A percentile compares a stretch with the other conserved stretches of the same genome.
phyloP scores from a whole-genome alignment of 306 rosid genomes.

The Vicia villosa region DNA sequence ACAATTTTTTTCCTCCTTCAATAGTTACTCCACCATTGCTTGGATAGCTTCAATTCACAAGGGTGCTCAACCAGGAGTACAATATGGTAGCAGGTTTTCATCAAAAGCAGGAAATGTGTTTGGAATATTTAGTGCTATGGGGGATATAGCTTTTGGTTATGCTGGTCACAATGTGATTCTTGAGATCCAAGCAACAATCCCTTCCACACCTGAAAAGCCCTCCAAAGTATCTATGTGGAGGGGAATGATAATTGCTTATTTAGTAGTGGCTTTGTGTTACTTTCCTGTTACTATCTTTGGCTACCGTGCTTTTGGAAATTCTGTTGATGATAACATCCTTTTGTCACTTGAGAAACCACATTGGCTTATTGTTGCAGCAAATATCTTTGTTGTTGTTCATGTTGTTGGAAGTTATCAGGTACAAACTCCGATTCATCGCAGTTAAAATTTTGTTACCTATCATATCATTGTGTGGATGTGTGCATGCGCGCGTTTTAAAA shows the following conservation, averaged over 20 bases:
- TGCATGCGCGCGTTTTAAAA: not conserved
- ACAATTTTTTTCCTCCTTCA: not conserved
- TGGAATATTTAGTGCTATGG: constrained; percentile 9
- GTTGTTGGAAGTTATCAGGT: constrained; percentile 94
- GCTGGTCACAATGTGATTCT: constrained; percentile 37
- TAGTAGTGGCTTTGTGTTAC: constrained; percentile 74
- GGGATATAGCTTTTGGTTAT: constrained; percentile 12
- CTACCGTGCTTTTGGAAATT: constrained; percentile 67
- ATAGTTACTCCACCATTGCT: constrained; percentile 5
- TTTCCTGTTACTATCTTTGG: constrained; percentile 76
- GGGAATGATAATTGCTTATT: constrained; percentile 63
- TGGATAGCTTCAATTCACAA: constrained; percentile 18
- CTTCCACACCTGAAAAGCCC: constrained; percentile 89
- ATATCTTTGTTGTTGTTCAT: constrained; percentile 74
- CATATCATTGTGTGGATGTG: not conserved
- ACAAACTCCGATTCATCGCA: not conserved
- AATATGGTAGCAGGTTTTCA: not conserved
- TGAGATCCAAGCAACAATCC: constrained; percentile 94
- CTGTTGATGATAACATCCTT: constrained; percentile 63
- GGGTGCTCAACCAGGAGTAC: not conserved
- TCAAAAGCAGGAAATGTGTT: constrained; percentile 8
- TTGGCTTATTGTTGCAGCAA: constrained; percentile 77
- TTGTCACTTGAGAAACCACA: constrained; percentile 60
- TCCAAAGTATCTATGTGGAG: constrained; percentile 89
- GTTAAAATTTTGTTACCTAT: too few species aligned